Percentiles rank a stretch among this genome's conserved stretches.
phyloP scores from a whole-genome alignment of 2,329 filamentous ascomycete species.

The Dactylellina drechsleri region DNA sequence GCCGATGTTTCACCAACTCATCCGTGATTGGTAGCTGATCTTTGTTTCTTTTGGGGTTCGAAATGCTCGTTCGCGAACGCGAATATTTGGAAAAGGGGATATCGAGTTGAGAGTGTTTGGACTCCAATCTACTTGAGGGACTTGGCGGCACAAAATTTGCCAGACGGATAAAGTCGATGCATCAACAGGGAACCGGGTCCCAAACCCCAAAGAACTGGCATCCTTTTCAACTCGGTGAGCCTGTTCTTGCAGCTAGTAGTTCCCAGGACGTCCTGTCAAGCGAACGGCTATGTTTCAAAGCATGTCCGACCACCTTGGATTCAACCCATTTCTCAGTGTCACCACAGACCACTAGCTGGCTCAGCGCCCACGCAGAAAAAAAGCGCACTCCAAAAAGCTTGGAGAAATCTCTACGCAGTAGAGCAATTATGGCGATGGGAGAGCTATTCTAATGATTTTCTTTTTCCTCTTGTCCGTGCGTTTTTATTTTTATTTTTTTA shows the following conservation, averaged over 20 bases:
- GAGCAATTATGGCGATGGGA: no score
- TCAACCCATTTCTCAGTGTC: no score
- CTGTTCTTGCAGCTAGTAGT: not conserved
- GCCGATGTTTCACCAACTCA: constrained; percentile 42
- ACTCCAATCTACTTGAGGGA: constrained; percentile 52
- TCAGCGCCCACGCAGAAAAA: constrained; percentile 28
- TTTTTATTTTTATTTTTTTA: no score
- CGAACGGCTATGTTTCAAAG: constrained; percentile 54
- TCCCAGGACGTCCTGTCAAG: constrained; percentile 34
- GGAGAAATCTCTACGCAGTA: no score
- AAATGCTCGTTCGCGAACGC: not conserved
- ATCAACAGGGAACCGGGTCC: constrained; percentile 46
- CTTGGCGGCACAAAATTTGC: constrained; percentile 52
- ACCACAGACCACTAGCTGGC: constrained; percentile 12
- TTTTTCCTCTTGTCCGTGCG: no score
- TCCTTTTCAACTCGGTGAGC: no score
- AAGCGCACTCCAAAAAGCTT: constrained; percentile 13
- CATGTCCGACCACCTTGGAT: constrained; percentile 5
- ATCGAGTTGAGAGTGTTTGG: constrained; percentile 35
- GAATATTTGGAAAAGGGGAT: constrained; percentile 11
- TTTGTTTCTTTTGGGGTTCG: not conserved
- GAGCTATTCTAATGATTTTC: not conserved
- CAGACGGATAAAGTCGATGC: constrained; percentile 48
- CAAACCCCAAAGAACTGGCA: constrained; percentile 19
- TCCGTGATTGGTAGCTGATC: constrained; percentile 20